These are phyloP conservation scores for Sideroxylon spinosum DNA, from an alignment of 179 eudicot species.

Conservation along the genomic window DNA sequence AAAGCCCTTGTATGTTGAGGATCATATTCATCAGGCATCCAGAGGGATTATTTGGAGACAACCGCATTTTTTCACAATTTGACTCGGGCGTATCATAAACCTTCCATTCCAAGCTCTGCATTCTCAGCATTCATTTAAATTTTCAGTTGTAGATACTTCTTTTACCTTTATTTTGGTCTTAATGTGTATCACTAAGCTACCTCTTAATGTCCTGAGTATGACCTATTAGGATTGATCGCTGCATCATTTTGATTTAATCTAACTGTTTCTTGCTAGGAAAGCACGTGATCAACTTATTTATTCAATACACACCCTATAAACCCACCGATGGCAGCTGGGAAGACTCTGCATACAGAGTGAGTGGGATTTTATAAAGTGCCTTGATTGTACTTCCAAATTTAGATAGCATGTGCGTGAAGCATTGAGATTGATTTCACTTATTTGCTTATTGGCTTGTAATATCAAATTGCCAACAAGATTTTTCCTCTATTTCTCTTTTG, in stretches of 20 bases:
- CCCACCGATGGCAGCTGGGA: slow-evolving; percentile 93
- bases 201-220: background rate
- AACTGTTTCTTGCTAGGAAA: slow-evolving; percentile 42
- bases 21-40: background rate
- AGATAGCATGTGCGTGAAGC: slow-evolving; percentile 5
- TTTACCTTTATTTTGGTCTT: background rate
- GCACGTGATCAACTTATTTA: slow-evolving; percentile 82
- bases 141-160: background rate
- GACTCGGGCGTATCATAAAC: slow-evolving; percentile 1
- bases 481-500: background rate
- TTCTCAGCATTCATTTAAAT: background rate
- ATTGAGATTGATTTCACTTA: slow-evolving; percentile 9
- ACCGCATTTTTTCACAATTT: background rate
- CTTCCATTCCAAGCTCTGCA: background rate
- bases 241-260: slow-evolving; percentile 1
- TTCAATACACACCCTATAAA: slow-evolving; percentile 91
- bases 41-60: background rate
- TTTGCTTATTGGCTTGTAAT: slow-evolving; percentile 4
- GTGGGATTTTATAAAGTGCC: slow-evolving; percentile 21
- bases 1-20: background rate
- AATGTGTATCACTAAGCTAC: background rate
- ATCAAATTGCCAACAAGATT: background rate
- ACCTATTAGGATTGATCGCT: background rate
- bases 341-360: slow-evolving; percentile 78
- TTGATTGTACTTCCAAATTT: background rate